Percentiles rank a stretch among this genome's conserved stretches.
These are phyloP conservation scores for Bipolaris zeicola DNA, from an alignment of 2,329 filamentous ascomycete species.

Conservation along the genomic window DNA sequence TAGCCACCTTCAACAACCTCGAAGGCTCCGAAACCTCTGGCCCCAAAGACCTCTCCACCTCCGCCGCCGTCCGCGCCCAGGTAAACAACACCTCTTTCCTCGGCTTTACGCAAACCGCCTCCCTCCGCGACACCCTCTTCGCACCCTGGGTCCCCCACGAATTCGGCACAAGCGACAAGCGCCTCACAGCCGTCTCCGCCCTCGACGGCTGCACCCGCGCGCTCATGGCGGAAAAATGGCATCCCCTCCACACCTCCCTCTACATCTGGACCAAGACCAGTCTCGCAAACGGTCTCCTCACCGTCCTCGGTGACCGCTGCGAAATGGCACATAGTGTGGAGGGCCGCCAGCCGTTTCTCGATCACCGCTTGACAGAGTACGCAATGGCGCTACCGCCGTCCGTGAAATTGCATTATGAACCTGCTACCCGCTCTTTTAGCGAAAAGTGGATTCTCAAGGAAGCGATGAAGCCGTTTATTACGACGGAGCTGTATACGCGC, in stretches of 20 bases:
- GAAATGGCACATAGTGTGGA: slow-evolving; percentile 54
- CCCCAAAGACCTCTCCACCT: slow-evolving; percentile 20
- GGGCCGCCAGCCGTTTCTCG: slow-evolving; percentile 50
- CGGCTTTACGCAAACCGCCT: slow-evolving; percentile 19
- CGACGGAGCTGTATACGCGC: slow-evolving; percentile 57
- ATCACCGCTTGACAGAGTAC: slow-evolving; percentile 49
- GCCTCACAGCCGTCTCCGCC: slow-evolving; percentile 14
- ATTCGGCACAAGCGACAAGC: slow-evolving; percentile 20
- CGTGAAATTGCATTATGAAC: slow-evolving; percentile 45
- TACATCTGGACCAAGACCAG: slow-evolving; percentile 33
- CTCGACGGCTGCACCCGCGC: slow-evolving; percentile 36
- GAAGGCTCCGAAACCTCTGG: slow-evolving; percentile 16
- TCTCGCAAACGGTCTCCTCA: slow-evolving; percentile 46
- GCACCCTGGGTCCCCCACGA: slow-evolving; percentile 16
- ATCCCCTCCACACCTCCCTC: slow-evolving; percentile 30
- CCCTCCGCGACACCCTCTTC: slow-evolving; percentile 14
- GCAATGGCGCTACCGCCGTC: slow-evolving; percentile 47
- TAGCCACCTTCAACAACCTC: slow-evolving; percentile 12
- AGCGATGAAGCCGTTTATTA: slow-evolving; percentile 57
- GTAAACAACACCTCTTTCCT: slow-evolving; percentile 25
- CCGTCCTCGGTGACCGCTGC: slow-evolving; percentile 52
- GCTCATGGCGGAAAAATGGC: slow-evolving; percentile 30
- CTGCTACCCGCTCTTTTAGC: slow-evolving; percentile 17
- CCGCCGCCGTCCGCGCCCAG: slow-evolving; percentile 17
- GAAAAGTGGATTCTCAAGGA: slow-evolving; percentile 61